Conservation (phyloP, 164 flowering plant species). For the Brasenia schreberi region DNA sequence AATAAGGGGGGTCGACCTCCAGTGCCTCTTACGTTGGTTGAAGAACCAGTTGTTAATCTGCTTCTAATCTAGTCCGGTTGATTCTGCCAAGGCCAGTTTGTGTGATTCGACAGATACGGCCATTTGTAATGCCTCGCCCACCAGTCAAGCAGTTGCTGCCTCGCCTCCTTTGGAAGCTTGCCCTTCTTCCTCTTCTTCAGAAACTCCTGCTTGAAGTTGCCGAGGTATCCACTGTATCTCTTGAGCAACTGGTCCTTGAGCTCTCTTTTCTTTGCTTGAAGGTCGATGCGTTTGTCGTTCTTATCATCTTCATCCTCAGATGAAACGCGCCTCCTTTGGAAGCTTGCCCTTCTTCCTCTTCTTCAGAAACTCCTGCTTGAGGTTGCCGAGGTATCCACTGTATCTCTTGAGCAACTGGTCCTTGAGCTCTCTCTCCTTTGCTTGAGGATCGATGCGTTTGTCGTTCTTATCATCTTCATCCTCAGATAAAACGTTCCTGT, state of each 20-base stretch:
- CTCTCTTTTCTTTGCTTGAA: conserved; percentile 82
- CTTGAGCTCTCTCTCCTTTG: conserved; percentile 70
- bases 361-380: conserved; percentile 87
- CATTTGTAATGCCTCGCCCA: conserved; percentile 96
- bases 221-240: conserved; percentile 87
- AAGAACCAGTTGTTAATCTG: conserved; percentile 98
- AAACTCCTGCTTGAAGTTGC: conserved; percentile 91
- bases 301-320: no score
- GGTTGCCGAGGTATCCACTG: conserved; percentile 72
- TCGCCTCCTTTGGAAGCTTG: conserved; percentile 90
- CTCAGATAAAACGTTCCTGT: conserved; percentile 57
- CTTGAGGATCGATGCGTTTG: conserved; percentile 54
- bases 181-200: conserved; percentile 96
- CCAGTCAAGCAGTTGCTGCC: conserved; percentile 87
- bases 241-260: conserved; percentile 74
- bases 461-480: conserved; percentile 54
- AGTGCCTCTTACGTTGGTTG: conserved; percentile 93
- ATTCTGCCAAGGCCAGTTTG: conserved; percentile 90
- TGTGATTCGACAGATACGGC: conserved; percentile 98
- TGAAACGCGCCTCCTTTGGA: conserved; percentile 87
- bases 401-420: conserved; percentile 72
- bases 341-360: conserved; percentile 87
- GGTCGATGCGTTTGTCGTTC: no score
- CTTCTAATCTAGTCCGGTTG: conserved; percentile 93
- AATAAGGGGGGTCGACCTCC: conserved; percentile 93